phyloP scores from a whole-genome alignment of 2,329 filamentous ascomycete genomes.

The Thelonectria discophora region DNA sequence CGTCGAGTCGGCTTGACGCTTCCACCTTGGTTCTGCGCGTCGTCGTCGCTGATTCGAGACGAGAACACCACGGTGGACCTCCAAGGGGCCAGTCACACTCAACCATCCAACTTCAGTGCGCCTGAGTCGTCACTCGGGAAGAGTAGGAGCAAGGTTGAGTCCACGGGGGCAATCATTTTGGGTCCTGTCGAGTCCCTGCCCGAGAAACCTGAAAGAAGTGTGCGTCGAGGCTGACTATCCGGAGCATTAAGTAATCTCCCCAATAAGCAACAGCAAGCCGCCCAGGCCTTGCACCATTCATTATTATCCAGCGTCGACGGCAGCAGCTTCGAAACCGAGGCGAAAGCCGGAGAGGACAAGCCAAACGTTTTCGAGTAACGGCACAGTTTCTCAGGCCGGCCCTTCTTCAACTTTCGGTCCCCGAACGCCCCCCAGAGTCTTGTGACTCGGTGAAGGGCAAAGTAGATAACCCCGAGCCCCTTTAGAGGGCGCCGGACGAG shows the following conservation, averaged over 20 bases:
- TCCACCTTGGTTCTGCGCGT: background rate
- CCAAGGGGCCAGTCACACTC: background rate
- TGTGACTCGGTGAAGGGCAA: background rate
- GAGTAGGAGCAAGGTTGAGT: conserved; percentile 3
- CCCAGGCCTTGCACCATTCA: too few relatives aligned
- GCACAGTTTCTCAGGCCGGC: background rate
- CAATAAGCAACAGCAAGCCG: background rate
- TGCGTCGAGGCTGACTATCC: background rate
- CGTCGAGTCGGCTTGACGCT: background rate
- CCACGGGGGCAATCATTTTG: background rate
- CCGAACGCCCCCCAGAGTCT: background rate
- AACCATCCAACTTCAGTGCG: background rate
- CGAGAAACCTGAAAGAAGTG: background rate
- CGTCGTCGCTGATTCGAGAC: background rate
- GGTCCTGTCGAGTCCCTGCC: too few relatives aligned
- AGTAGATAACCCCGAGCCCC: background rate
- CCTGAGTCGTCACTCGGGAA: background rate
- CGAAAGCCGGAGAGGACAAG: background rate
- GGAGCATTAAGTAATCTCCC: too few relatives aligned
- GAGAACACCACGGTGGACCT: background rate
- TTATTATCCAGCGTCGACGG: too few relatives aligned
- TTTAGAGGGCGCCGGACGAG: conserved; percentile 1
- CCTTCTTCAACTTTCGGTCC: background rate
- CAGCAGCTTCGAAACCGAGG: background rate
- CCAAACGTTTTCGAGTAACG: conserved; percentile 8